Evolutionary conservation across 208 protist genomes (phyloP).

Genomic region (Porcisia deanei): DNA sequence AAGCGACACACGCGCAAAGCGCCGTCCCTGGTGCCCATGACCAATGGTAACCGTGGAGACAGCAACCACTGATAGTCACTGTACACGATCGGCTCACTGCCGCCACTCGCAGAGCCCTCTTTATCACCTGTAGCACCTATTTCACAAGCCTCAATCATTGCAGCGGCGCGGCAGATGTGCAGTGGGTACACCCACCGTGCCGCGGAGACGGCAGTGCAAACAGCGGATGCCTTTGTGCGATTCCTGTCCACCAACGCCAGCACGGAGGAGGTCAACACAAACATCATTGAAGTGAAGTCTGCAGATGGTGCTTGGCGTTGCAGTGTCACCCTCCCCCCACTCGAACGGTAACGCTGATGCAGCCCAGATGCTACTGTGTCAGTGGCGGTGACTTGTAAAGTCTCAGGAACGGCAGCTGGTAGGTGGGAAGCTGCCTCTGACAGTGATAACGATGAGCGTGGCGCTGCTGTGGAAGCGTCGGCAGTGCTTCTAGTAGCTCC

Average conservation of each 20-base stretch:
- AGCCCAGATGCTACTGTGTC: neutral
- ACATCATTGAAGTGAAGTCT: constrained; percentile 21
- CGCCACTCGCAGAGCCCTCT: neutral
- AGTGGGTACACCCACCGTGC: constrained; percentile 18
- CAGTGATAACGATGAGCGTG: neutral
- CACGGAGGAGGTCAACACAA: constrained; percentile 7
- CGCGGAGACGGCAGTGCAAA: neutral
- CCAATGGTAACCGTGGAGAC: constrained; percentile 11
- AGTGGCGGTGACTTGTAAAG: neutral
- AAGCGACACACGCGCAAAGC: constrained; percentile 14
- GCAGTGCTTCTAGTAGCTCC: neutral
- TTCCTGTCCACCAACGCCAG: constrained; percentile 11
- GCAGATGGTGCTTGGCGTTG: neutral
- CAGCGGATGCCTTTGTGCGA: neutral
- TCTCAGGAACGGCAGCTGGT: neutral
- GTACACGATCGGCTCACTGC: constrained; percentile 2
- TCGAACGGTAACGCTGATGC: neutral
- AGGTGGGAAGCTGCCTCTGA: neutral
- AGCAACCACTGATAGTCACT: constrained; percentile 15
- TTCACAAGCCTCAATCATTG: neutral
- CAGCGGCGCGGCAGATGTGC: constrained; percentile 10
- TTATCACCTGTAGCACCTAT: neutral
- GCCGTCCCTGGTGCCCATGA: constrained; percentile 5
- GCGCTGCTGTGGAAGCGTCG: neutral
- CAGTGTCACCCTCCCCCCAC: neutral